These are phyloP conservation scores for Thermomucor indicae-seudaticae DNA, from an alignment of 371 early-diverging fungal genomes.

Conservation along the genomic window DNA sequence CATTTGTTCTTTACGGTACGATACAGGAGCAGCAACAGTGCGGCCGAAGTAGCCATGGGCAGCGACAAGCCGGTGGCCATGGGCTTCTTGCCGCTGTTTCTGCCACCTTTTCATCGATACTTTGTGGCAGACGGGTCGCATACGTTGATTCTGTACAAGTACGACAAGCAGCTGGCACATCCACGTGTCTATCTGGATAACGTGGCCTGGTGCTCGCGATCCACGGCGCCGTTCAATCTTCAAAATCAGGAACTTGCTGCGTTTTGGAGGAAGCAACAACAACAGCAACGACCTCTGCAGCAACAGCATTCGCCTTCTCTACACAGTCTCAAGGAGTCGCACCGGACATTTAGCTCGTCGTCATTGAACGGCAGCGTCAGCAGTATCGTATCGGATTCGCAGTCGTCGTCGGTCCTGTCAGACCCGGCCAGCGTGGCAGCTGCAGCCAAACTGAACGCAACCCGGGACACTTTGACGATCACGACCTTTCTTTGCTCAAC, in stretches of 20 bases:
- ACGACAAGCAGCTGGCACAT: conserved; percentile 41
- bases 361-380: conserved; percentile 4
- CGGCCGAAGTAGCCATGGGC: neutral
- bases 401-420: neutral
- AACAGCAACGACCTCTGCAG: neutral
- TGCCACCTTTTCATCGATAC: conserved; percentile 48
- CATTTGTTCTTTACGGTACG: conserved; percentile 63
- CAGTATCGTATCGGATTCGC: conserved; percentile 1
- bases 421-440: conserved; percentile 5
- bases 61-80: conserved; percentile 49
- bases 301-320: conserved; percentile 7
- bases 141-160: conserved; percentile 60
- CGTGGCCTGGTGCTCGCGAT: conserved; percentile 32
- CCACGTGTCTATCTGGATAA: conserved; percentile 47
- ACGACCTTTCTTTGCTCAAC: conserved; percentile 63
- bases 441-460: conserved; percentile 26
- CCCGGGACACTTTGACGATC: conserved; percentile 52
- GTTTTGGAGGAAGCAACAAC: too few relatives aligned
- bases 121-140: conserved; percentile 64
- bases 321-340: conserved; percentile 3
- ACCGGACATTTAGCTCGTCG: conserved; percentile 12
- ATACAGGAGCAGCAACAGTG: conserved; percentile 36
- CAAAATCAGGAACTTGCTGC: conserved; percentile 4
- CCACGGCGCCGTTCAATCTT: conserved; percentile 35
- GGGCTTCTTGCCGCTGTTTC: conserved; percentile 60